phyloP scores from a whole-genome alignment of 202 grass and related monocot genomes.

The Brachypodium distachyon region DNA sequence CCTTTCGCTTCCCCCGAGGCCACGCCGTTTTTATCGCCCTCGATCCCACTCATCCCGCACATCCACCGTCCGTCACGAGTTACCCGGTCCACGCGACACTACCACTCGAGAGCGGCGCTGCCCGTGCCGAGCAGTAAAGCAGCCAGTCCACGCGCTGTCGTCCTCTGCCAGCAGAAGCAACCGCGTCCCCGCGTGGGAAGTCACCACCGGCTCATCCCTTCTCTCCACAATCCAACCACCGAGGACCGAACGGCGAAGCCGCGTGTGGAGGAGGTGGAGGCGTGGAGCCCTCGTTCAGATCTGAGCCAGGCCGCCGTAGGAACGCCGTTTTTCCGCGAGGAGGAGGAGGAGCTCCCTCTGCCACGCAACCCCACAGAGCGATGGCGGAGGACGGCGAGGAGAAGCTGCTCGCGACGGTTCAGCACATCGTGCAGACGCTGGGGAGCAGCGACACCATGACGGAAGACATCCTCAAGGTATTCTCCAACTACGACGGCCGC shows the following conservation, averaged over 20 bases:
- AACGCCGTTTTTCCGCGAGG: background rate
- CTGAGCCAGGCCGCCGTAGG: conserved; percentile 3
- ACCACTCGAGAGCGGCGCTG: conserved; percentile 9
- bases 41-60: background rate
- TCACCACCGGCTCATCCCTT: background rate
- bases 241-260: too few species aligned
- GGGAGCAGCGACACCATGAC: conserved; percentile 80
- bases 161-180: conserved; percentile 11
- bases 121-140: background rate
- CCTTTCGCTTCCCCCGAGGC: conserved; percentile 21
- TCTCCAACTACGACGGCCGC: conserved; percentile 79
- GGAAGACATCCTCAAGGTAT: conserved; percentile 89
- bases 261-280: conserved; percentile 1
- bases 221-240: background rate
- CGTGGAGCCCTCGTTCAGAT: conserved; percentile 23
- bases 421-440: conserved; percentile 77
- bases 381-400: conserved; percentile 76
- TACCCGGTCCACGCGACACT: background rate
- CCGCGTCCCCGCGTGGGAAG: conserved; percentile 15
- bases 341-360: background rate
- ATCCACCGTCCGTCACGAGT: conserved; percentile 6
- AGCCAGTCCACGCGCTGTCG: conserved; percentile 24
- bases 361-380: background rate
- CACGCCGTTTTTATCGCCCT: background rate
- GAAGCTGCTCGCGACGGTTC: conserved; percentile 81